phyloP scores from a whole-genome alignment of 257 asterid genomes.

The Fraxinus pennsylvanica region DNA sequence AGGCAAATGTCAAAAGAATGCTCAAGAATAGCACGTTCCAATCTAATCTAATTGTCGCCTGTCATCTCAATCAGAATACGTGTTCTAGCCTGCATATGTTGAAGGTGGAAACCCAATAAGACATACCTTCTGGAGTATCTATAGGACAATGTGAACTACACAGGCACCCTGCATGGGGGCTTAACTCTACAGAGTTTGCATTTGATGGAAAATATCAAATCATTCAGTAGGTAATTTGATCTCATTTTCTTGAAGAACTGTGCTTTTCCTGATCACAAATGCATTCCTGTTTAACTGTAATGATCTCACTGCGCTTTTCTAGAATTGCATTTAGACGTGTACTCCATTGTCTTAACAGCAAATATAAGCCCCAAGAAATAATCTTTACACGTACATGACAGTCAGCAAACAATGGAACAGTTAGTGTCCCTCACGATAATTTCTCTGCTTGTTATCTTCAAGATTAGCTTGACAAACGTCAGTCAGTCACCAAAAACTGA shows the following conservation, averaged over 20 bases:
- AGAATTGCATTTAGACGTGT: background rate
- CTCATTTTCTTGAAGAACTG: background rate
- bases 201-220: background rate
- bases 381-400: constrained; percentile 31
- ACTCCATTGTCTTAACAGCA: background rate
- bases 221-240: background rate
- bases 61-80: background rate
- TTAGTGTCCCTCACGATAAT: constrained; percentile 38
- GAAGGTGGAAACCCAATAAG: background rate
- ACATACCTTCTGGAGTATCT: background rate
- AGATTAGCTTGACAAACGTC: constrained; percentile 30
- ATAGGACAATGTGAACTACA: background rate
- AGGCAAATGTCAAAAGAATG: background rate
- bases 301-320: background rate
- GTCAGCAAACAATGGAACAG: constrained; percentile 37
- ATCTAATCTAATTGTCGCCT: background rate
- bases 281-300: background rate
- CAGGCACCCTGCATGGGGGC: background rate
- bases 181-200: background rate
- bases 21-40: background rate
- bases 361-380: background rate
- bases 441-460: constrained; percentile 38
- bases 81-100: background rate
- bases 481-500: constrained; percentile 34
- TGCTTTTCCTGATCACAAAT: background rate